These are phyloP conservation scores for Aeminium ludgeri DNA, from an alignment of 495 filamentous ascomycete species.

Conservation along the genomic window DNA sequence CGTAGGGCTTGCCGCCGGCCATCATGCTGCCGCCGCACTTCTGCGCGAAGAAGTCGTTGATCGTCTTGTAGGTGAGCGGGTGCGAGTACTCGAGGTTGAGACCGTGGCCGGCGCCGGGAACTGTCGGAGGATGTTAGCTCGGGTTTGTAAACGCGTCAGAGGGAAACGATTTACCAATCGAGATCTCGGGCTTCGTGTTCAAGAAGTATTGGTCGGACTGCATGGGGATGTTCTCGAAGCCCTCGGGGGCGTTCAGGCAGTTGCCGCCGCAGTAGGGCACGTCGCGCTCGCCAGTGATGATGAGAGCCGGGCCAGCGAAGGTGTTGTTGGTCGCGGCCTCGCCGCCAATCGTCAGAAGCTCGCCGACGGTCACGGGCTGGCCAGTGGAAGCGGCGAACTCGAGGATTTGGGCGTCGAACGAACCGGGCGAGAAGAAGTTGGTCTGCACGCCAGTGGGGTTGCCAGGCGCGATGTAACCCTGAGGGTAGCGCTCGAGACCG, in stretches of 20 bases:
- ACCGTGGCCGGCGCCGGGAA: slow-evolving; percentile 16
- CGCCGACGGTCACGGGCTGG: slow-evolving; percentile 18
- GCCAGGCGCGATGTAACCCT: slow-evolving; percentile 31
- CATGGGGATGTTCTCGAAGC: slow-evolving; percentile 8
- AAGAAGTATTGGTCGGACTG: slow-evolving; percentile 6
- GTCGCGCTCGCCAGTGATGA: slow-evolving; percentile 18
- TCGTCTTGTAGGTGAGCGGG: slow-evolving; percentile 8
- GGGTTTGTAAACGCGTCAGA: not conserved
- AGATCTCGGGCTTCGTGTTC: slow-evolving; percentile 4
- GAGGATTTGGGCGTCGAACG: slow-evolving; percentile 32
- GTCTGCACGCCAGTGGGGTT: slow-evolving; percentile 10
- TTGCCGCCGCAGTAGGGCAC: slow-evolving; percentile 21
- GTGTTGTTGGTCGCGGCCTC: slow-evolving; percentile 7
- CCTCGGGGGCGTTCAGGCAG: slow-evolving; percentile 13
- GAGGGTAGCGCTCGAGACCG: slow-evolving; percentile 19
- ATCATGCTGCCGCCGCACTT: slow-evolving; percentile 1
- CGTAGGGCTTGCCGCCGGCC: no score
- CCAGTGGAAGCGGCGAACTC: slow-evolving; percentile 12
- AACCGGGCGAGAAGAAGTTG: slow-evolving; percentile 31
- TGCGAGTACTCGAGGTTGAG: slow-evolving; percentile 16
- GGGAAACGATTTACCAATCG: no score
- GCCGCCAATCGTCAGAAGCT: slow-evolving; percentile 17
- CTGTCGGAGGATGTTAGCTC: not conserved
- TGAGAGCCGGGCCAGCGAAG: slow-evolving; percentile 14
- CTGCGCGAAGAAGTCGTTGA: slow-evolving; percentile 11